Evolutionary conservation across 345 rosid species (phyloP).

Genomic region (Eucalyptus erythrocorys): DNA sequence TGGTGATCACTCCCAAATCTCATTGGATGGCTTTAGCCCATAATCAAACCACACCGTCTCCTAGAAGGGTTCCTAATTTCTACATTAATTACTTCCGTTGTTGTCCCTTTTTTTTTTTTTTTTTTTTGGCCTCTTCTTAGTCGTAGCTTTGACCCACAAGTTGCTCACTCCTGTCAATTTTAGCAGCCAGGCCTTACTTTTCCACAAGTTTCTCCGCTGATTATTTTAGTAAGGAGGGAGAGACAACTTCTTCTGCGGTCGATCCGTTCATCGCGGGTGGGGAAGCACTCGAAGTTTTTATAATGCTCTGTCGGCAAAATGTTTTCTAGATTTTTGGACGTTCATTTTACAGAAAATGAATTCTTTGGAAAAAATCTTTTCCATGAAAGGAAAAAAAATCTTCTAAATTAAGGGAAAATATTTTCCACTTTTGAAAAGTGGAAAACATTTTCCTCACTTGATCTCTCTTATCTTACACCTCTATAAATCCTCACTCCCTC

Average conservation of each 20-base stretch:
- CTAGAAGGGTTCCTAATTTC: background rate
- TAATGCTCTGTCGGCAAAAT: too few relatives aligned
- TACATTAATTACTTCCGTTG: too few relatives aligned
- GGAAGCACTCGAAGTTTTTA: background rate
- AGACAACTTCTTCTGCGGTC: background rate
- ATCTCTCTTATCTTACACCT: too few relatives aligned
- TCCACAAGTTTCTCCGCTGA: background rate
- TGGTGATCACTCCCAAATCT: background rate
- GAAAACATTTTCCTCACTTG: too few relatives aligned
- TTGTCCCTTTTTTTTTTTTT: background rate
- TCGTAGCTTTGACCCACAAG: background rate
- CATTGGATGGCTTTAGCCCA: background rate
- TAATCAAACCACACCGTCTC: background rate
- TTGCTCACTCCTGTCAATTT: background rate
- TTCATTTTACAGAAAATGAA: too few relatives aligned
- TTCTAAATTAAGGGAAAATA: too few relatives aligned
- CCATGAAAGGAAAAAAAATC: too few relatives aligned
- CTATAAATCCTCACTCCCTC: too few relatives aligned
- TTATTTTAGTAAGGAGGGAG: background rate
- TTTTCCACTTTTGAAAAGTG: too few relatives aligned
- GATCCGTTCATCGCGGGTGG: background rate
- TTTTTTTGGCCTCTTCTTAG: background rate
- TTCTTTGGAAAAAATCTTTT: too few relatives aligned
- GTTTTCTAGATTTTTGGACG: too few relatives aligned
- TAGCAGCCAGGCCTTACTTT: background rate